Conservation (phyloP, 139 green algal species). For the Klebsormidium nitens region DNA sequence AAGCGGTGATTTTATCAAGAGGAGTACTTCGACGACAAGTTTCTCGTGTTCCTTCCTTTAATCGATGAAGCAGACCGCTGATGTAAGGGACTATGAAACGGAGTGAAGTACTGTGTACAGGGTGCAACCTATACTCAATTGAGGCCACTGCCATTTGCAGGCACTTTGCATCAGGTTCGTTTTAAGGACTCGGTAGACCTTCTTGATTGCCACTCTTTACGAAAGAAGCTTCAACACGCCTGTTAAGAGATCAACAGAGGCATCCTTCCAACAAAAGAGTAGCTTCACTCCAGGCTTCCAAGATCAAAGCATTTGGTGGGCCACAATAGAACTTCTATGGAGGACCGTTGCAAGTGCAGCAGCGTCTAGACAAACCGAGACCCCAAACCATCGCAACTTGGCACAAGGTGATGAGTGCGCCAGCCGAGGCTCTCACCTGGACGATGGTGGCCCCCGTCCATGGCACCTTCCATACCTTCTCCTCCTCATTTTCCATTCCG, state of each 20-base stretch:
- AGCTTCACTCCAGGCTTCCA: not conserved
- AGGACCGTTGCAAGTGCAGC: no score
- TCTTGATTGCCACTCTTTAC: no score
- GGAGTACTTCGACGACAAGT: not conserved
- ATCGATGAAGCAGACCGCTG: not conserved
- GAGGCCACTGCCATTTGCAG: no score
- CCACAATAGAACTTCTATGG: no score
- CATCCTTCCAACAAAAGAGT: conserved; percentile 1
- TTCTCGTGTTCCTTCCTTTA: not conserved
- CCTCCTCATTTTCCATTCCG: no score
- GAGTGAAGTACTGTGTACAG: not conserved
- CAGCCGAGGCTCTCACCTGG: conserved; percentile 2
- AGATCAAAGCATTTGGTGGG: not conserved
- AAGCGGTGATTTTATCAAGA: no score
- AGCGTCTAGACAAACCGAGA: not conserved
- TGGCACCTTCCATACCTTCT: conserved; percentile 30
- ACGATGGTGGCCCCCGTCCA: conserved; percentile 36
- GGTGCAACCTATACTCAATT: not conserved
- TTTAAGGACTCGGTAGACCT: no score
- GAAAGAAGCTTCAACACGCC: no score
- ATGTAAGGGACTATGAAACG: not conserved
- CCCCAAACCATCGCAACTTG: not conserved
- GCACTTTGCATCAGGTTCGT: no score
- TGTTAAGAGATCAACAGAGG: no score
- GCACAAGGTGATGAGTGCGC: not conserved